A percentile compares a stretch with the other conserved stretches of the same genome.
phyloP scores from a whole-genome alignment of 164 flowering plant species.

The Liquidambar formosana region DNA sequence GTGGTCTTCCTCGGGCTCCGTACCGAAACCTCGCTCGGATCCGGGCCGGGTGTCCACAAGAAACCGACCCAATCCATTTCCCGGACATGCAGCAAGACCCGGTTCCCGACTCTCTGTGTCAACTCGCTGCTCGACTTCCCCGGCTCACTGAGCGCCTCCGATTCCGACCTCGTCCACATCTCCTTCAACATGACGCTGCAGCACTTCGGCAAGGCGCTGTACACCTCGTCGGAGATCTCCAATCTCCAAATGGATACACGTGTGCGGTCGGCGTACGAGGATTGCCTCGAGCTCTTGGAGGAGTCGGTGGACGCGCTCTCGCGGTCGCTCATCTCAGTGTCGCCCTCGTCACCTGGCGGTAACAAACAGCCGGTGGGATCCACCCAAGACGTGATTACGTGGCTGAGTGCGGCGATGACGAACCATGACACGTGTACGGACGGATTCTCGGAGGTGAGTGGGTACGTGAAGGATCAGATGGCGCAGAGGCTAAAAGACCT shows the following conservation, averaged over 20 bases:
- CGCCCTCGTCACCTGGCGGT: conserved; percentile 11
- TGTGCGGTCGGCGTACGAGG: conserved; percentile 67
- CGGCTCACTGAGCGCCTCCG: conserved; percentile 59
- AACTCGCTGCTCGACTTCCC: conserved; percentile 77
- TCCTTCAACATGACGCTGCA: conserved; percentile 80
- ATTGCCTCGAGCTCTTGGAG: conserved; percentile 78
- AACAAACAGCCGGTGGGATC: conserved; percentile 21
- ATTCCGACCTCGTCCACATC: conserved; percentile 74
- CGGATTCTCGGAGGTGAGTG: conserved; percentile 53
- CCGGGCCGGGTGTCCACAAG: conserved; percentile 7
- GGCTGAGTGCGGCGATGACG: conserved; percentile 92
- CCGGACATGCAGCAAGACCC: conserved; percentile 56
- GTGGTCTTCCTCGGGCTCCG: conserved; percentile 37
- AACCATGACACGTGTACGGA: conserved; percentile 93
- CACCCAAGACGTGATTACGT: conserved; percentile 70
- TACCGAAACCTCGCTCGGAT: conserved; percentile 9
- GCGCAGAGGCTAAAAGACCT: conserved; percentile 32
- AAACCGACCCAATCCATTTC: conserved; percentile 75
- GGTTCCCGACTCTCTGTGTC: conserved; percentile 70
- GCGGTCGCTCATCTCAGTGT: conserved; percentile 47
- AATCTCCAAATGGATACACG: conserved; percentile 54
- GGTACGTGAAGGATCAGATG: conserved; percentile 45
- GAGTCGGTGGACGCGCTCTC: conserved; percentile 70
- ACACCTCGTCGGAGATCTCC: conserved; percentile 37
- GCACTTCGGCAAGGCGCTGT: conserved; percentile 54